Evolutionary conservation across 495 filamentous ascomycete species (phyloP).

Genomic region (Cladorrhinum samala): DNA sequence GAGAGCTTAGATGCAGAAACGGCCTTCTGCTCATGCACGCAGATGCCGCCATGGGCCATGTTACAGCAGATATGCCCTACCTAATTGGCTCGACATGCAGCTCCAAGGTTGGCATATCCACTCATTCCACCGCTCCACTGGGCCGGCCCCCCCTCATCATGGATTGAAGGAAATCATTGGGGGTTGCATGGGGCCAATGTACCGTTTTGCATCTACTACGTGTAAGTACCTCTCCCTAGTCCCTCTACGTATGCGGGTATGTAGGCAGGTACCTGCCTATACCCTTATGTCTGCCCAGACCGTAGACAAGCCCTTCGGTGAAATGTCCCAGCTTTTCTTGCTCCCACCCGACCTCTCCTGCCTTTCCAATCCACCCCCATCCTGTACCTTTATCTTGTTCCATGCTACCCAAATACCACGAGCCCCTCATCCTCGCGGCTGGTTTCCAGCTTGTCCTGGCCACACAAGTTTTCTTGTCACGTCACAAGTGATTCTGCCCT

Average conservation of each 20-base stretch:
- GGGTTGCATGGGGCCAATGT: no score
- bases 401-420: background rate
- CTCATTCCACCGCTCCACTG: constrained; percentile 22
- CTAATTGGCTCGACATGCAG: constrained; percentile 20
- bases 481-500: background rate
- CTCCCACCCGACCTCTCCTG: background rate
- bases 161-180: no score
- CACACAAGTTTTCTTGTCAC: background rate
- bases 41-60: constrained; percentile 13
- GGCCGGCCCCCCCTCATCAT: constrained; percentile 4
- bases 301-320: background rate
- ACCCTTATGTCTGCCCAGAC: background rate
- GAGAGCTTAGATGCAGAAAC: constrained; percentile 21
- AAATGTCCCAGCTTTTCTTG: background rate
- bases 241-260: background rate
- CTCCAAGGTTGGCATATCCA: constrained; percentile 11
- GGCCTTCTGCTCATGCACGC: constrained; percentile 22
- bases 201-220: background rate
- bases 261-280: no score
- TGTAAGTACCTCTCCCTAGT: background rate
- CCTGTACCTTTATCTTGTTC: background rate
- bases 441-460: background rate
- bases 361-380: background rate
- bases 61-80: constrained; percentile 9
- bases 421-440: background rate